phyloP scores from a whole-genome alignment of 345 rosid species.

The Triadica sebifera region DNA sequence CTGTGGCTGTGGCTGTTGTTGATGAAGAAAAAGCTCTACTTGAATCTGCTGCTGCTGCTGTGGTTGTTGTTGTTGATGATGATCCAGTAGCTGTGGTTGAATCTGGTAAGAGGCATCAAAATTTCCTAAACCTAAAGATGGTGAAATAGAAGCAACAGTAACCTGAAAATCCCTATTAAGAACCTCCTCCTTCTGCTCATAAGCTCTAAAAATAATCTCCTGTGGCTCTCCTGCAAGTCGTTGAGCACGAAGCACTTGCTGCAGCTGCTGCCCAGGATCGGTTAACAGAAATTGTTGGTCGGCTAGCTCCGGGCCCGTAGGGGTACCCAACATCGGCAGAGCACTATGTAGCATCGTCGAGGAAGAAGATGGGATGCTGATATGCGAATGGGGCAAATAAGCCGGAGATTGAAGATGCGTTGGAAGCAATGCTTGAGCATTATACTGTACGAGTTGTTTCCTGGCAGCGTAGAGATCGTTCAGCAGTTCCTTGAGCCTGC shows the following conservation, averaged over 20 bases:
- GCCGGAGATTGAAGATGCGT: constrained; percentile 27
- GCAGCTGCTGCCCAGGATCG: constrained; percentile 36
- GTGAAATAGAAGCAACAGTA: constrained; percentile 35
- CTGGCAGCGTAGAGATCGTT: constrained; percentile 46
- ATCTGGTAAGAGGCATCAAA: constrained; percentile 56
- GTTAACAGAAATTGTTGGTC: constrained; percentile 35
- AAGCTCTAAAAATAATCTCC: constrained; percentile 45
- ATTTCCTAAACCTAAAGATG: constrained; percentile 53
- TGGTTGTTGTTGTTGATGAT: constrained; percentile 37
- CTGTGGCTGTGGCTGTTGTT: constrained; percentile 25
- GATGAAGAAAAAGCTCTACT: constrained; percentile 56
- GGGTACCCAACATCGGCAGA: constrained; percentile 54
- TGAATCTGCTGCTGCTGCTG: constrained; percentile 21
- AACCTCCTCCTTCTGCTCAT: constrained; percentile 45
- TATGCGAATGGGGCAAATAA: constrained; percentile 34
- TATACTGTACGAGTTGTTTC: constrained; percentile 54
- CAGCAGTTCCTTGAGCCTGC: constrained; percentile 50
- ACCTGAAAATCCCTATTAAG: constrained; percentile 38
- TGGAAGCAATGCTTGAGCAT: constrained; percentile 49
- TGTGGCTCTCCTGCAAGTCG: constrained; percentile 32
- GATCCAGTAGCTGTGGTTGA: constrained; percentile 33
- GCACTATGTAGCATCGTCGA: constrained; percentile 28
- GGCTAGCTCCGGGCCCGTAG: constrained; percentile 20
- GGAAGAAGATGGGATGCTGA: constrained; percentile 39
- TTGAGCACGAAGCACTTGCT: background rate